Evolutionary conservation across 1,284 basidiomycete species (phyloP), one percentile per base, ranked within the genome.

Genomic region (Cryptococcus sp.): DNA sequence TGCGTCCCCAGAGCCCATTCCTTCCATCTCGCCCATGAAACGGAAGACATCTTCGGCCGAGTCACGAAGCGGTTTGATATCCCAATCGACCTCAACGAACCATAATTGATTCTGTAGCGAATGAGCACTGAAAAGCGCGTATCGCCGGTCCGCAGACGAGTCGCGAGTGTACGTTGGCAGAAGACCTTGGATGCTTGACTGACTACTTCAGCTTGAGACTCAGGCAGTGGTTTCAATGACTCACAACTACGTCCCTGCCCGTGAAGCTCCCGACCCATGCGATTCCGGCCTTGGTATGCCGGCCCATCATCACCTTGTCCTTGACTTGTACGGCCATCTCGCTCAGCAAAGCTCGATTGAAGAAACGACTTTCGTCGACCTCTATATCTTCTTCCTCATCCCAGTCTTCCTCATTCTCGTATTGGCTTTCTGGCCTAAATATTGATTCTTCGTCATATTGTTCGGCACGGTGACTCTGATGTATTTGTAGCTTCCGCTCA

Each of bases 1-100:
- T 9, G 56, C 60, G 46, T 67, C 79, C 54, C 84, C 83, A 1
- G 82, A 81, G 18, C 72, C 72, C 49, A 85, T 84, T 51, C 86
- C 86, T 37, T 75, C 71, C 56, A 85, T 82, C 62, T 96, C 92
- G 57, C 91, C 91, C 73, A 92, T 79, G 77, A 98, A 97, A 82
- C 90, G 91, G 75, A 91, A 97, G 5, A 98, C 91, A 62, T 96
- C 91, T 62, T 96, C 92, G 2, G 92, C 86, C 4, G 90, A 87
- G 66, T 97, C 94, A 53, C 87, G 85, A 43, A 98, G 76, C 1
- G 85, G 80, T 22, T 85, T 83, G 52, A 85, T 84, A 31, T 89
- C 91, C 90, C 92, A 96, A 71, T 97, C 93, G 7, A 97, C 93
- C 70, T 98, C 94, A 69, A 94, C 91, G 70, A 98, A 92, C 80